phyloP scores from a whole-genome alignment of 139 green algal species.

The Chlorokybus atmophyticus region DNA sequence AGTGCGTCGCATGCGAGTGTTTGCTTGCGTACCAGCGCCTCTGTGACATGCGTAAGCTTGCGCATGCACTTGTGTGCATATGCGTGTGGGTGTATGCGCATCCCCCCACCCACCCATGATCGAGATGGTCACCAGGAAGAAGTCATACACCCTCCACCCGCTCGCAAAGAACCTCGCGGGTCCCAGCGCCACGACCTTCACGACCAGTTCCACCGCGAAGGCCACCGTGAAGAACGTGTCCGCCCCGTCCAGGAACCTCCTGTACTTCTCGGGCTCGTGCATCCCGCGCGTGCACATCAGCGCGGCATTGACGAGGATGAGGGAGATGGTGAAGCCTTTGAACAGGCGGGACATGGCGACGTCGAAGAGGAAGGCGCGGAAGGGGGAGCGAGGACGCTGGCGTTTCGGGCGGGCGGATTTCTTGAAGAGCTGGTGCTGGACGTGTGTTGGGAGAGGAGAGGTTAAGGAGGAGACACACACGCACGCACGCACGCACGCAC shows the following conservation, averaged over 20 bases:
- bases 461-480: no score
- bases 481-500: no score
- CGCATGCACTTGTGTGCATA: no score
- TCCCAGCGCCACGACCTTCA: constrained; percentile 29
- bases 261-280: neutral
- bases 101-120: no score
- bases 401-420: no score
- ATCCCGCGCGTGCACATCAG: constrained; percentile 11
- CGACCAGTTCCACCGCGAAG: constrained; percentile 28
- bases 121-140: constrained; percentile 16
- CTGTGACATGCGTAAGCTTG: no score
- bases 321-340: constrained; percentile 4
- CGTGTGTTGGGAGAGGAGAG: no score
- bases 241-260: neutral
- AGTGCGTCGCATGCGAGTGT: no score
- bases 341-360: constrained; percentile 6
- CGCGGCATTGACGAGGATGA: constrained; percentile 12
- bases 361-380: neutral
- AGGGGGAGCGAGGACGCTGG: neutral
- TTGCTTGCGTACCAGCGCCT: no score
- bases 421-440: no score
- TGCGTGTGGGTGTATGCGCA: no score
- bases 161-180: constrained; percentile 21
- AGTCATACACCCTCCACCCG: constrained; percentile 29
- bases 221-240: constrained; percentile 34